These are phyloP conservation scores for Ogataea chonburiensis DNA, from an alignment of 805 yeast species.

Conservation along the genomic window DNA sequence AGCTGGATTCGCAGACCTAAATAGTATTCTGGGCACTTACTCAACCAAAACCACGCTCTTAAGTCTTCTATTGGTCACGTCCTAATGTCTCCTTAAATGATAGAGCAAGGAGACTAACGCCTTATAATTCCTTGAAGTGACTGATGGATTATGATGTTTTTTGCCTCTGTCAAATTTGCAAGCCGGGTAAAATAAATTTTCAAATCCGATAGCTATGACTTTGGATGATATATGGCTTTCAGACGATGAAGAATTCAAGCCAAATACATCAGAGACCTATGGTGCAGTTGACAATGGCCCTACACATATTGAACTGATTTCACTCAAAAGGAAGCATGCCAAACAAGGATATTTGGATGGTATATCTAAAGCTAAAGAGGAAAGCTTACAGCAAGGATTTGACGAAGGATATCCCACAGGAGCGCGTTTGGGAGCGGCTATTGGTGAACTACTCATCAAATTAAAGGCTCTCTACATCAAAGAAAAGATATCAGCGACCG, in stretches of 20 bases:
- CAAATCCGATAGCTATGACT: slow-evolving; percentile 3
- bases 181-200: slow-evolving; percentile 8
- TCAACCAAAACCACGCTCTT: too few species aligned
- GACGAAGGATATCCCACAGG: slow-evolving; percentile 79
- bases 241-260: slow-evolving; percentile 28
- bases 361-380: slow-evolving; percentile 62
- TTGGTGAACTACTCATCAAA: slow-evolving; percentile 63
- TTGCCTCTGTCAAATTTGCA: slow-evolving; percentile 8
- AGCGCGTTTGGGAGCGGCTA: slow-evolving; percentile 60
- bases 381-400: slow-evolving; percentile 73
- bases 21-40: too few species aligned
- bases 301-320: slow-evolving; percentile 30
- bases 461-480: slow-evolving; percentile 23
- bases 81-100: background rate
- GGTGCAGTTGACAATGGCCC: slow-evolving; percentile 33
- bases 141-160: background rate
- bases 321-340: slow-evolving; percentile 58
- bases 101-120: background rate
- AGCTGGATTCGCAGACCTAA: too few species aligned
- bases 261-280: slow-evolving; percentile 35
- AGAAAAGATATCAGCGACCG: slow-evolving; percentile 8
- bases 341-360: slow-evolving; percentile 89
- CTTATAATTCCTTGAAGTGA: background rate
- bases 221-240: slow-evolving; percentile 38
- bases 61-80: background rate